A percentile compares a stretch with the other conserved stretches of the same genome.
Evolutionary conservation across 805 yeast species (phyloP).

Genomic region (Lachancea cidri): DNA sequence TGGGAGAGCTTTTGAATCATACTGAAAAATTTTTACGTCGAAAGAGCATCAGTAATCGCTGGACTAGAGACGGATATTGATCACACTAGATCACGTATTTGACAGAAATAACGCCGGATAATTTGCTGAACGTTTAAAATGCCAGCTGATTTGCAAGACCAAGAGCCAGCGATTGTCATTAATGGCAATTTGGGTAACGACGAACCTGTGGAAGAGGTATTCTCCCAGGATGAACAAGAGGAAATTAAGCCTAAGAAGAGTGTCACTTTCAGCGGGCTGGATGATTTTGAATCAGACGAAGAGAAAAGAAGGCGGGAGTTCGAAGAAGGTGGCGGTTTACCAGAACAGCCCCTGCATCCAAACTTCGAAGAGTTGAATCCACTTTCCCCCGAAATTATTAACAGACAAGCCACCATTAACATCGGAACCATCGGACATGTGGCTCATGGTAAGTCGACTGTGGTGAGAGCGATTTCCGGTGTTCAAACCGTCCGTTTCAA

Average conservation of each 20-base stretch:
- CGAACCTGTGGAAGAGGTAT: constrained; percentile 32
- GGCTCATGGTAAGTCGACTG: constrained; percentile 93
- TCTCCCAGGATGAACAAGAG: constrained; percentile 28
- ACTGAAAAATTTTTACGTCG: constrained; percentile 7
- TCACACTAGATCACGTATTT: background rate
- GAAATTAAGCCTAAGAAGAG: constrained; percentile 52
- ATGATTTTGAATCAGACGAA: constrained; percentile 61
- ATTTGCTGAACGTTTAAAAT: constrained; percentile 1
- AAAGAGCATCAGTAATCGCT: constrained; percentile 1
- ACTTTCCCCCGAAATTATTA: constrained; percentile 88
- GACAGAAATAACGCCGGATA: background rate
- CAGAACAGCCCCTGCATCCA: constrained; percentile 90
- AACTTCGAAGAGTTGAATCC: constrained; percentile 81
- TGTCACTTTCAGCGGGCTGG: constrained; percentile 76
- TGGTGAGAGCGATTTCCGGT: constrained; percentile 94
- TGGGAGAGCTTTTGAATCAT: background rate
- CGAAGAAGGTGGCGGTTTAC: constrained; percentile 97
- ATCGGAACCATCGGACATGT: constrained; percentile 97
- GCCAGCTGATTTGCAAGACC: constrained; percentile 80
- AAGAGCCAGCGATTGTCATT: constrained; percentile 79
- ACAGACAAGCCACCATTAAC: constrained; percentile 98
- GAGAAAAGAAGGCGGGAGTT: constrained; percentile 79
- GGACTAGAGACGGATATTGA: constrained; percentile 1
- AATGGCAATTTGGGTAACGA: constrained; percentile 51
- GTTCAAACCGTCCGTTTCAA: constrained; percentile 99